Conservation (phyloP, 129 eudicot species). For the Escallonia rubra region DNA sequence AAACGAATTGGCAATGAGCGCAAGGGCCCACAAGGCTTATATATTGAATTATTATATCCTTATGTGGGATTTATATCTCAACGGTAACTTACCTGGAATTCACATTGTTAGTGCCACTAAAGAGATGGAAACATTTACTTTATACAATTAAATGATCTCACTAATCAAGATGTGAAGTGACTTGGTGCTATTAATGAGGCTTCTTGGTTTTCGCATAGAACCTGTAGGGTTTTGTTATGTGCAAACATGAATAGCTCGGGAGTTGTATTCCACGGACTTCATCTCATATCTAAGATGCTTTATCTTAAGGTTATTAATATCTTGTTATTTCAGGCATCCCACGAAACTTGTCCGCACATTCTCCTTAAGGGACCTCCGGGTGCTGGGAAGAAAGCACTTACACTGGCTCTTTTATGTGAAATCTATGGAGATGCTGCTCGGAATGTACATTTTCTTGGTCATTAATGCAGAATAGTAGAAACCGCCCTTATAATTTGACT, state of each 20-base stretch:
- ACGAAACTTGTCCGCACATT: conserved; percentile 62
- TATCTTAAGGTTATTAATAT: neutral
- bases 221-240: neutral
- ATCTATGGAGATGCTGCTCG: conserved; percentile 55
- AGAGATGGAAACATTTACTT: too few relatives aligned
- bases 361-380: conserved; percentile 74
- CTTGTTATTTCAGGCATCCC: conserved; percentile 34
- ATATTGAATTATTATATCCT: too few relatives aligned
- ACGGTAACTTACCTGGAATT: too few relatives aligned
- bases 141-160: too few relatives aligned
- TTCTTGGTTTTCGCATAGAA: neutral
- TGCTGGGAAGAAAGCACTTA: conserved; percentile 66
- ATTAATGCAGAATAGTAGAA: neutral
- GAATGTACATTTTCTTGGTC: conserved; percentile 35
- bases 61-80: too few relatives aligned
- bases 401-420: conserved; percentile 65
- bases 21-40: too few relatives aligned
- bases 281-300: neutral
- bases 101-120: too few relatives aligned
- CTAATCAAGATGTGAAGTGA: too few relatives aligned
- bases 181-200: neutral
- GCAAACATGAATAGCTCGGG: neutral
- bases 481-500: neutral
- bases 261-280: neutral
- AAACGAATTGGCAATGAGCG: too few relatives aligned